A percentile compares a stretch with the other conserved stretches of the same genome.
These are phyloP conservation scores for Cercospora brassicicola DNA, from an alignment of 2,329 filamentous ascomycete genomes.

Conservation along the genomic window DNA sequence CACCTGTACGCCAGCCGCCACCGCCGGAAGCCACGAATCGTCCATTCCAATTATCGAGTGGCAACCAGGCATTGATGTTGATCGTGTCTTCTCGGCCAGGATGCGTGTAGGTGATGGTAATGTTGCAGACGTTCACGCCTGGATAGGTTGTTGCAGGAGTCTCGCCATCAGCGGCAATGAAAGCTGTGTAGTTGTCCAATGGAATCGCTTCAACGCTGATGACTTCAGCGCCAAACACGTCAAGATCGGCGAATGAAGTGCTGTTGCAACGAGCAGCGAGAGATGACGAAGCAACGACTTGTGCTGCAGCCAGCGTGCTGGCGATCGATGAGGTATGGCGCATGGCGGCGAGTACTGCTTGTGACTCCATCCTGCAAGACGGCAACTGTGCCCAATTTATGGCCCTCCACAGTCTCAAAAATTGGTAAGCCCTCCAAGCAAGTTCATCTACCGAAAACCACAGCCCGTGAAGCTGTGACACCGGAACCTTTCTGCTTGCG, in stretches of 20 bases:
- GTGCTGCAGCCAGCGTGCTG: background rate
- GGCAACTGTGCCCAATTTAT: background rate
- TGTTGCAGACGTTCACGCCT: conserved; percentile 37
- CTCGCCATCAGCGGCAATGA: background rate
- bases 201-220: conserved; percentile 3
- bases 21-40: conserved; percentile 45
- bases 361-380: conserved; percentile 7
- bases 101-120: conserved; percentile 44
- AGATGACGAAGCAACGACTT: background rate
- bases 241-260: background rate
- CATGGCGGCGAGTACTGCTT: conserved; percentile 10
- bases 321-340: background rate
- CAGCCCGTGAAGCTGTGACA: background rate
- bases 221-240: conserved; percentile 15
- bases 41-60: conserved; percentile 37
- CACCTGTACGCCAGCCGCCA: conserved; percentile 37
- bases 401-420: background rate
- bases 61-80: conserved; percentile 39
- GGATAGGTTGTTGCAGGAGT: conserved; percentile 2
- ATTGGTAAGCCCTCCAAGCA: background rate
- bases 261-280: conserved; percentile 3
- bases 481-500: background rate
- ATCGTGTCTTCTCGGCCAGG: conserved; percentile 40
- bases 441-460: background rate
- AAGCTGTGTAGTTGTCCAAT: conserved; percentile 6